phyloP scores from a whole-genome alignment of 371 early-diverging fungal species.

The Apophysomyces variabilis region DNA sequence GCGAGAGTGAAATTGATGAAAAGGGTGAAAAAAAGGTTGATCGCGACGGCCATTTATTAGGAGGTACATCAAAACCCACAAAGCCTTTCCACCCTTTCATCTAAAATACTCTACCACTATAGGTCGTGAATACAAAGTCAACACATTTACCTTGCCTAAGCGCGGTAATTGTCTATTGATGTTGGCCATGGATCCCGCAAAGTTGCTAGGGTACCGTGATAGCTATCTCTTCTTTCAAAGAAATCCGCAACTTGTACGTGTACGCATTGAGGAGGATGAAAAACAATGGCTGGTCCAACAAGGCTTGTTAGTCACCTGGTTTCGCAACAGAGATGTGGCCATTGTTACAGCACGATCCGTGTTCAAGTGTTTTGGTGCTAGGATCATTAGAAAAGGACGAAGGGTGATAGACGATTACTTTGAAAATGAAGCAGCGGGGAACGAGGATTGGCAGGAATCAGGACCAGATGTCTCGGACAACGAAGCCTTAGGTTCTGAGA shows the following conservation, averaged over 20 bases:
- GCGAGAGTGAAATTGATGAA: conserved; percentile 59
- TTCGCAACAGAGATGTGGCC: conserved; percentile 75
- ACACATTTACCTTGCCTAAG: conserved; percentile 66
- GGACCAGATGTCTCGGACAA: conserved; percentile 20
- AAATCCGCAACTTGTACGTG: conserved; percentile 74
- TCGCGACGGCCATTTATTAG: conserved; percentile 66
- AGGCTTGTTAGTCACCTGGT: conserved; percentile 70
- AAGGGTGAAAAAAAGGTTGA: conserved; percentile 72
- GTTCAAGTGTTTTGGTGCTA: conserved; percentile 82
- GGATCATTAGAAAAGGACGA: conserved; percentile 70
- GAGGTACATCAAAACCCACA: conserved; percentile 46
- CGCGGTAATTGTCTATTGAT: conserved; percentile 74
- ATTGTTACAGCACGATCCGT: conserved; percentile 82
- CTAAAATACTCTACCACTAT: conserved; percentile 21
- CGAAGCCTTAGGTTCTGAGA: conserved; percentile 11
- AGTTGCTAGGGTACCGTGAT: conserved; percentile 80
- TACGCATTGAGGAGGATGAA: conserved; percentile 78
- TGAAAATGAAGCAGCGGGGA: conserved; percentile 31
- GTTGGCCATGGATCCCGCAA: conserved; percentile 86
- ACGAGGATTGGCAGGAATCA: conserved; percentile 10
- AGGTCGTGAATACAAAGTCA: conserved; percentile 68
- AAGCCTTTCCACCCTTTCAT: conserved; percentile 5
- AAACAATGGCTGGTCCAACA: conserved; percentile 66
- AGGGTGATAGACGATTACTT: conserved; percentile 86
- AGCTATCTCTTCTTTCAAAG: conserved; percentile 83